These are phyloP conservation scores for Coriaria nepalensis DNA, from an alignment of 306 rosid genomes.

Conservation along the genomic window DNA sequence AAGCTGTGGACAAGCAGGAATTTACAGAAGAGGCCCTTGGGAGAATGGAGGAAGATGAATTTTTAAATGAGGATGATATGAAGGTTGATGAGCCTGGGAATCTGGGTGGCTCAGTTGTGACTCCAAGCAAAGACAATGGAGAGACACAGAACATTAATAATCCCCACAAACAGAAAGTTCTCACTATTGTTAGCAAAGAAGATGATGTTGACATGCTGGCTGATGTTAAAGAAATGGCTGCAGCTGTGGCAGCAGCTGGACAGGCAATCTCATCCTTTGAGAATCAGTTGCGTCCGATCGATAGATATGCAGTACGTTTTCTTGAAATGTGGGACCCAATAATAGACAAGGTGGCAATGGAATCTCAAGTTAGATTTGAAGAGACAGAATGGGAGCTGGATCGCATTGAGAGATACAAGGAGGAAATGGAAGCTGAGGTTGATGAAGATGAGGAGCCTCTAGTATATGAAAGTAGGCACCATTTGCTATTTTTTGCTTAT, in stretches of 20 bases:
- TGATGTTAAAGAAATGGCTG: conserved; percentile 94
- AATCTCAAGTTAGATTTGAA: conserved; percentile 77
- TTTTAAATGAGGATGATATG: conserved; percentile 62
- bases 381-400: conserved; percentile 99
- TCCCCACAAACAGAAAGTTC: conserved; percentile 48
- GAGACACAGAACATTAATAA: conserved; percentile 29
- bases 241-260: conserved; percentile 88
- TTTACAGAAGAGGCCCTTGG: conserved; percentile 88
- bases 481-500: not conserved
- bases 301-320: conserved; percentile 88
- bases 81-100: conserved; percentile 66
- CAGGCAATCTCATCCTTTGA: conserved; percentile 79
- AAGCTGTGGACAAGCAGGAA: conserved; percentile 96
- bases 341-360: conserved; percentile 69
- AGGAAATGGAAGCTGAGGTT: conserved; percentile 98
- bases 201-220: conserved; percentile 89
- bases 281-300: conserved; percentile 79
- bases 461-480: conserved; percentile 81
- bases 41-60: conserved; percentile 93
- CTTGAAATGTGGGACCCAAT: conserved; percentile 95
- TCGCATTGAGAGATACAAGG: conserved; percentile 89
- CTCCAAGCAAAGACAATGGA: conserved; percentile 43
- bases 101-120: conserved; percentile 32
- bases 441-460: conserved; percentile 99
- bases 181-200: conserved; percentile 36